Conservation (phyloP, 1,139 yeast species). For the Kurtzmaniella natalensis region DNA sequence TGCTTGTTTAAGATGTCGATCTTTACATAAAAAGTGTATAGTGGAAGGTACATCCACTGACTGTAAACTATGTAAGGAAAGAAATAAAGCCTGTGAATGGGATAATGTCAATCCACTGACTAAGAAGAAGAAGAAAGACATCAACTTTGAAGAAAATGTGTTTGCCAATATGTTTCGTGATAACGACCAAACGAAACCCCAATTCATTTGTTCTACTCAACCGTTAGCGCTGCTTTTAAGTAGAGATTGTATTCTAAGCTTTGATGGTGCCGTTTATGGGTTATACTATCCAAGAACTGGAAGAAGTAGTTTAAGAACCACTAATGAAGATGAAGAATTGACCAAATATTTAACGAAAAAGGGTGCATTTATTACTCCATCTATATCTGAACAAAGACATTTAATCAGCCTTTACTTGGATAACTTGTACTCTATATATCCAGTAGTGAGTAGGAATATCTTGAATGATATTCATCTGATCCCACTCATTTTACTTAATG, state of each 20-base stretch:
- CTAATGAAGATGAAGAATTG: conserved; percentile 15
- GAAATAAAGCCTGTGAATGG: conserved; percentile 9
- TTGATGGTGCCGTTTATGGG: conserved; percentile 24
- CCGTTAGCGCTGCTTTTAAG: conserved; percentile 25
- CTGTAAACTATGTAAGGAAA: conserved; percentile 13
- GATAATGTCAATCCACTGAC: background rate
- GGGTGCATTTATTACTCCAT: conserved; percentile 20
- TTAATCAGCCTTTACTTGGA: conserved; percentile 17
- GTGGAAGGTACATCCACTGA: conserved; percentile 6
- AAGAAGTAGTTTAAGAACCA: conserved; percentile 10
- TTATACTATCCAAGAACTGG: conserved; percentile 26
- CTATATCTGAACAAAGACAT: conserved; percentile 14
- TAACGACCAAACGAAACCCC: conserved; percentile 15
- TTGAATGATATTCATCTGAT: conserved; percentile 10
- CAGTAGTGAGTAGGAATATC: conserved; percentile 18
- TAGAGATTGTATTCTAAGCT: conserved; percentile 22
- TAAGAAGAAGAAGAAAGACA: conserved; percentile 1
- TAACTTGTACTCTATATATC: conserved; percentile 20
- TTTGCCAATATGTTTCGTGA: conserved; percentile 15
- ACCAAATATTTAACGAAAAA: conserved; percentile 15
- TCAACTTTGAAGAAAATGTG: conserved; percentile 7
- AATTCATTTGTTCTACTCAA: conserved; percentile 25
- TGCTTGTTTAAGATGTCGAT: conserved; percentile 17
- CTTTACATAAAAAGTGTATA: conserved; percentile 14
- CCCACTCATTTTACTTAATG: conserved; percentile 21